phyloP scores from a whole-genome alignment of 1,139 yeast species.

The Hanseniaspora sp. region DNA sequence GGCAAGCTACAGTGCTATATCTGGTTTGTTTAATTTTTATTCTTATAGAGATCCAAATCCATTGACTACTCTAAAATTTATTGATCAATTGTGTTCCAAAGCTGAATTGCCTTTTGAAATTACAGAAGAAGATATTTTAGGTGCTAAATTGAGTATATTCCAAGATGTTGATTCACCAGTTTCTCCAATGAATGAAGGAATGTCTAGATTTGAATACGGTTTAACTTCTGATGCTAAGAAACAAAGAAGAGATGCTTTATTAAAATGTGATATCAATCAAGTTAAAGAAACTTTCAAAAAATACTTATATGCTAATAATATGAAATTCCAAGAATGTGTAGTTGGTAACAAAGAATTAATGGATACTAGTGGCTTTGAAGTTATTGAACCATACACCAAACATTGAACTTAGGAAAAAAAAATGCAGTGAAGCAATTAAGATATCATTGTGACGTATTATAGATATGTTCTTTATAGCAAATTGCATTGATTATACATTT shows the following conservation, averaged over 20 bases:
- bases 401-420: background rate
- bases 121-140: constrained; percentile 59
- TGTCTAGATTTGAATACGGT: constrained; percentile 52
- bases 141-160: constrained; percentile 81
- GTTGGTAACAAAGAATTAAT: constrained; percentile 9
- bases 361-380: background rate
- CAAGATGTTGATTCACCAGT: constrained; percentile 87
- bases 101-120: constrained; percentile 26
- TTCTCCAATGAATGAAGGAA: constrained; percentile 70
- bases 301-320: constrained; percentile 33
- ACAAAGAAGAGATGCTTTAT: constrained; percentile 58
- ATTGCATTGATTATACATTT: too few species aligned
- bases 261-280: constrained; percentile 55
- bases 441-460: too few species aligned
- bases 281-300: constrained; percentile 51
- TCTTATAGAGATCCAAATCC: constrained; percentile 94
- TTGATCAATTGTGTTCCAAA: constrained; percentile 38
- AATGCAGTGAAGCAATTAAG: too few species aligned
- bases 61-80: constrained; percentile 51
- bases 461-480: too few species aligned
- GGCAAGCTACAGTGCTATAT: constrained; percentile 66
- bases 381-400: constrained; percentile 3
- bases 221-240: constrained; percentile 75
- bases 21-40: constrained; percentile 70
- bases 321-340: constrained; percentile 8